Conservation (phyloP, 2,329 filamentous ascomycete species). For the Harringtonia lauricola region DNA sequence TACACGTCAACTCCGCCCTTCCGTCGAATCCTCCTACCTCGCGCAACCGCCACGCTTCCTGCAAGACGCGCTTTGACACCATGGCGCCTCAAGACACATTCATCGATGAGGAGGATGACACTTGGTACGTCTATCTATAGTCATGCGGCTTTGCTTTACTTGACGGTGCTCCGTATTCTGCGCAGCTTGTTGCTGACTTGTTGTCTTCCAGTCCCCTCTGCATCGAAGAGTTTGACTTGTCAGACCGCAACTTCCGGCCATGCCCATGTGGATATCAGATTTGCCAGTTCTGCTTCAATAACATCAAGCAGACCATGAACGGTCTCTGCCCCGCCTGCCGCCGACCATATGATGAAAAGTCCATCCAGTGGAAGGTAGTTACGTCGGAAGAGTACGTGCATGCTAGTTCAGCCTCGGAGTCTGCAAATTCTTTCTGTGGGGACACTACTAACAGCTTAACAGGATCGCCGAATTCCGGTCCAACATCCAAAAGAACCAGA, state of each 20-base stretch:
- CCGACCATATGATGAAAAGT: constrained; percentile 90
- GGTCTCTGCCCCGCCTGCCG: constrained; percentile 95
- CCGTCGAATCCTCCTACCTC: too few relatives aligned
- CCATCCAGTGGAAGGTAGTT: constrained; percentile 92
- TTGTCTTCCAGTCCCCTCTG: constrained; percentile 65
- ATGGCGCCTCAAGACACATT: constrained; percentile 63
- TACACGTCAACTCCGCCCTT: too few relatives aligned
- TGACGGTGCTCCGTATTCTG: background rate
- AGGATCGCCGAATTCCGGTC: constrained; percentile 66
- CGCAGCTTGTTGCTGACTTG: constrained; percentile 12
- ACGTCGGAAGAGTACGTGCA: constrained; percentile 77
- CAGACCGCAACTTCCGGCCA: constrained; percentile 91
- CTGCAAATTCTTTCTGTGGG: too few relatives aligned
- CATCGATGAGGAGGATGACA: constrained; percentile 61
- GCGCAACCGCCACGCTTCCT: too few relatives aligned
- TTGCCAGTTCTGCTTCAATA: constrained; percentile 99
- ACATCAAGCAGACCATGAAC: constrained; percentile 97
- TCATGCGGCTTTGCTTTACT: background rate
- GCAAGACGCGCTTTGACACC: constrained; percentile 13
- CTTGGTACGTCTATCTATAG: constrained; percentile 39
- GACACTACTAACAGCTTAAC: too few relatives aligned
- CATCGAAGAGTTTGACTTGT: constrained; percentile 97
- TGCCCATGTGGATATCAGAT: constrained; percentile 99
- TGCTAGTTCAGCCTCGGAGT: background rate
- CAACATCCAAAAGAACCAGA: constrained; percentile 80